Conservation (phyloP, 768 basidiomycete genomes). For the Termitomyces bulborhizus region DNA sequence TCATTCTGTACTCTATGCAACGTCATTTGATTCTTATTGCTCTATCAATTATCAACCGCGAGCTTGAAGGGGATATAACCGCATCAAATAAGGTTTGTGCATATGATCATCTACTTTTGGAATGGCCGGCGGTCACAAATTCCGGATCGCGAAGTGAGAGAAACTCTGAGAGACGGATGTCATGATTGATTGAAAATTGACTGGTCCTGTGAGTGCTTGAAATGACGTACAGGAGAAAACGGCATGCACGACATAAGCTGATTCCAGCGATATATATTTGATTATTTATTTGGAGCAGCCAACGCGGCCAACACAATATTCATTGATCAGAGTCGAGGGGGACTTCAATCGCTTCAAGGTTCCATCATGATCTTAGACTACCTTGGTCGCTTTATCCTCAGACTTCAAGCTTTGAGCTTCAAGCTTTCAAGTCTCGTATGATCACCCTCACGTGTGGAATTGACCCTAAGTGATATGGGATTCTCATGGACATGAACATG, state of each 20-base stretch:
- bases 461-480: background rate
- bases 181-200: background rate
- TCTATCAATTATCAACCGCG: background rate
- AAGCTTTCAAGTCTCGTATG: background rate
- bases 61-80: background rate
- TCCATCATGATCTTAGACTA: background rate
- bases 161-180: no score
- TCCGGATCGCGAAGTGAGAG: background rate
- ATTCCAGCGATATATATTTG: no score
- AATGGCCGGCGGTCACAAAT: background rate
- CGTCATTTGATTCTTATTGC: background rate
- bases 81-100: background rate
- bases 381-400: background rate
- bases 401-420: background rate
- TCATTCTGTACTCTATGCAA: constrained; percentile 7
- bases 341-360: background rate
- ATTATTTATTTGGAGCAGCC: no score
- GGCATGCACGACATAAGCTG: background rate
- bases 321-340: background rate
- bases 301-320: background rate
- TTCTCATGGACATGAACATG: background rate
- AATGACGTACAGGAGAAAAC: background rate
- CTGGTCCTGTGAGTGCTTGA: no score
- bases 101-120: background rate
- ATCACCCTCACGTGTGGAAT: no score